Conservation (phyloP, 2,329 filamentous ascomycete genomes). For the Colletotrichum australisinense region DNA sequence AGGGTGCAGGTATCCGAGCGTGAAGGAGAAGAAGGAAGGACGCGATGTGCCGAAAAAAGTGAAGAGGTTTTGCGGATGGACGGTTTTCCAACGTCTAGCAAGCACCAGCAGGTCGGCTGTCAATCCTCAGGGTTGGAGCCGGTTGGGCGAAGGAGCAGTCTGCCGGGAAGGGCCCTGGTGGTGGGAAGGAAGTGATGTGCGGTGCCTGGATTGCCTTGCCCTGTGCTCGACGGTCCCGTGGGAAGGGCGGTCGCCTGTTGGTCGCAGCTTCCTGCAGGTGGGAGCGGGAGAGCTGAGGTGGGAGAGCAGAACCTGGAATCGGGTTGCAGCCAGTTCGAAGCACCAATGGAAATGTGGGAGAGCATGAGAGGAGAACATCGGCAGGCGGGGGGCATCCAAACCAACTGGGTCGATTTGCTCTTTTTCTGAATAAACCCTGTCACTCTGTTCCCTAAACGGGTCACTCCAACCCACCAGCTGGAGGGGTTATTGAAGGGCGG, state of each 20-base stretch:
- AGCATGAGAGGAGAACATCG: constrained; percentile 3
- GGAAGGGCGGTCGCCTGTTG: constrained; percentile 11
- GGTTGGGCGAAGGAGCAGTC: constrained; percentile 19
- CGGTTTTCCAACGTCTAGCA: constrained; percentile 13
- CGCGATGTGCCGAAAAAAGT: constrained; percentile 22
- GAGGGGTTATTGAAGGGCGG: constrained; percentile 29
- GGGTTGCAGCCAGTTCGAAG: constrained; percentile 3
- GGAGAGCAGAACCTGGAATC: background rate
- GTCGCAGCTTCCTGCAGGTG: constrained; percentile 4
- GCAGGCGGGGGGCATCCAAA: background rate
- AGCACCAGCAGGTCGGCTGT: background rate
- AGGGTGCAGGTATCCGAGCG: constrained; percentile 5
- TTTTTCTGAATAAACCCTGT: constrained; percentile 20
- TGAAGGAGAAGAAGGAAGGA: constrained; percentile 18
- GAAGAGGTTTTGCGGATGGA: constrained; percentile 25
- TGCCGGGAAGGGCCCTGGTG: constrained; percentile 31
- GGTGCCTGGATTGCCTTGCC: background rate
- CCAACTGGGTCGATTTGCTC: constrained; percentile 9
- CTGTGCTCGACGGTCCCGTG: background rate
- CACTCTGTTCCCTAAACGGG: constrained; percentile 27
- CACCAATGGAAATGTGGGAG: background rate
- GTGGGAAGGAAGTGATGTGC: constrained; percentile 3
- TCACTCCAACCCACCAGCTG: constrained; percentile 10
- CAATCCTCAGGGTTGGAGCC: constrained; percentile 25
- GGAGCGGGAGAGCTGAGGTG: background rate